phyloP scores from a whole-genome alignment of 2,329 filamentous ascomycete species.

The Aspergillus eucalypticola region DNA sequence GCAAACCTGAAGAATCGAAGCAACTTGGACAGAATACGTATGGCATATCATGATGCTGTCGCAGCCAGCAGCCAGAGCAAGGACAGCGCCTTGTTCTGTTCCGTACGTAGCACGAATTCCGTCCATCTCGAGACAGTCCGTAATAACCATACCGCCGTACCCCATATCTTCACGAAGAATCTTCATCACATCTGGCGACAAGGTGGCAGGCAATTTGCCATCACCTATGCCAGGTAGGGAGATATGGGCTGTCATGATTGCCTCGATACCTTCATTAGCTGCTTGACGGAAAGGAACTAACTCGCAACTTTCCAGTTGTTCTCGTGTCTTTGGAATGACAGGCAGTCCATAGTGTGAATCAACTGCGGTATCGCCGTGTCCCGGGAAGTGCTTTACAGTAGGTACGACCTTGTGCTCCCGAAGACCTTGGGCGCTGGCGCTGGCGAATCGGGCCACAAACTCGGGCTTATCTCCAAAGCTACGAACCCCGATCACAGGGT shows the following conservation, averaged over 20 bases:
- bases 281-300: slow-evolving; percentile 48
- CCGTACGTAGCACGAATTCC: slow-evolving; percentile 45
- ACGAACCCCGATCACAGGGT: slow-evolving; percentile 47
- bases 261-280: slow-evolving; percentile 43
- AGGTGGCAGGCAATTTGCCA: slow-evolving; percentile 40
- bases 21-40: slow-evolving; percentile 44
- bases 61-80: slow-evolving; percentile 46
- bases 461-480: slow-evolving; percentile 47
- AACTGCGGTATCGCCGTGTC: slow-evolving; percentile 47
- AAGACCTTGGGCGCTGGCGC: slow-evolving; percentile 41
- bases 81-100: slow-evolving; percentile 43
- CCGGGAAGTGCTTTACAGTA: slow-evolving; percentile 50
- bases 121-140: slow-evolving; percentile 50
- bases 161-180: slow-evolving; percentile 46
- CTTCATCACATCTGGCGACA: slow-evolving; percentile 39
- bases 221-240: slow-evolving; percentile 39
- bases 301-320: slow-evolving; percentile 43
- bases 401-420: slow-evolving; percentile 43
- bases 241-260: slow-evolving; percentile 51
- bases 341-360: slow-evolving; percentile 49
- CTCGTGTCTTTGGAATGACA: slow-evolving; percentile 39
- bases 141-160: slow-evolving; percentile 48
- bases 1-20: slow-evolving; percentile 42
- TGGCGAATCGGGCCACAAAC: slow-evolving; percentile 44
- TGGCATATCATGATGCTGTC: slow-evolving; percentile 52